These are phyloP conservation scores for Penicillium sp. DNA, from an alignment of 2,329 filamentous ascomycete species.

Conservation along the genomic window DNA sequence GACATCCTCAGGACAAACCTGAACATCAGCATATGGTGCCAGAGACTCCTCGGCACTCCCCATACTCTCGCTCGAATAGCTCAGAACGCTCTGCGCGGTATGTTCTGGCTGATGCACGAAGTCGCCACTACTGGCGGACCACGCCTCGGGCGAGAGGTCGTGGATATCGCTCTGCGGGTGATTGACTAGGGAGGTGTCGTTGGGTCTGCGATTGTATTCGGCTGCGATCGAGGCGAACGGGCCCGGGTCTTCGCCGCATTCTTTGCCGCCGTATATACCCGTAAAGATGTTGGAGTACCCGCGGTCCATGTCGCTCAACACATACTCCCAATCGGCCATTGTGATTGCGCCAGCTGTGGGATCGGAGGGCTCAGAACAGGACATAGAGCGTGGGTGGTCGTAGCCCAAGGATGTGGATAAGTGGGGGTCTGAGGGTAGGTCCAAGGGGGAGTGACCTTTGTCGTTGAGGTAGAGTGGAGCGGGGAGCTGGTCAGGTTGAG, in stretches of 20 bases:
- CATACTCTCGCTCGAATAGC: constrained; percentile 53
- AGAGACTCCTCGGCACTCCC: constrained; percentile 45
- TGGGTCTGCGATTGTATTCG: constrained; percentile 25
- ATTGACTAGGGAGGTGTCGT: constrained; percentile 13
- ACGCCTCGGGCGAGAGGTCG: constrained; percentile 32
- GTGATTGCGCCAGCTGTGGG: constrained; percentile 41
- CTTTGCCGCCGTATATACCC: constrained; percentile 40
- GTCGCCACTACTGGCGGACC: constrained; percentile 36
- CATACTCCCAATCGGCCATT: constrained; percentile 68
- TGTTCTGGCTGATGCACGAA: constrained; percentile 23
- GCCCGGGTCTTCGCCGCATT: constrained; percentile 30
- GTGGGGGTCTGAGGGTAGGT: constrained; percentile 33
- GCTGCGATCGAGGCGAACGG: constrained; percentile 30
- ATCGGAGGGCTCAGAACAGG: constrained; percentile 40
- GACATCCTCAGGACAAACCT: constrained; percentile 24
- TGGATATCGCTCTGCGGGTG: constrained; percentile 25
- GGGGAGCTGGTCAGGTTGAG: constrained; percentile 18
- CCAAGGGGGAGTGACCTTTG: constrained; percentile 15
- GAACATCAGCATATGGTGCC: constrained; percentile 18
- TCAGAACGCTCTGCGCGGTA: constrained; percentile 47
- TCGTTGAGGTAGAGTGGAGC: constrained; percentile 12
- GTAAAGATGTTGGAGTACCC: constrained; percentile 69
- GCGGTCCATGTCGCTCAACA: constrained; percentile 69
- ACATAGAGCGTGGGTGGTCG: constrained; percentile 23
- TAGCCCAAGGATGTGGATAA: constrained; percentile 36